Evolutionary conservation across 331 rosid species (phyloP).

Genomic region (Quercus phellos): DNA sequence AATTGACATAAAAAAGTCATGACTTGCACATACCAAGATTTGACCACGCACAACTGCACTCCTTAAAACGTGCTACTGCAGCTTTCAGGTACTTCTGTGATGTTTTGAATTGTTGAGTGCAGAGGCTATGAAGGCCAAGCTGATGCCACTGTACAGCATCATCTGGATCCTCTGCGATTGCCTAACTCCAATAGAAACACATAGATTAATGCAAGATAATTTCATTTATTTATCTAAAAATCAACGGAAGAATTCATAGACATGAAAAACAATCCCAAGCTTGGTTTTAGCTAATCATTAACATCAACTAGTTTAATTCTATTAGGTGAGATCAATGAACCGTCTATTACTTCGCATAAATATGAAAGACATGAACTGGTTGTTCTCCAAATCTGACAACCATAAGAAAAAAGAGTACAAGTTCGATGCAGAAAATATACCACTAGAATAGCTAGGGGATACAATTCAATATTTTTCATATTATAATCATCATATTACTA

Average conservation of each 20-base stretch:
- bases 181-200: constrained; percentile 40
- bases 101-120: constrained; percentile 65
- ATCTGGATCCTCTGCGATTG: constrained; percentile 84
- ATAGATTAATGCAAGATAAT: background rate
- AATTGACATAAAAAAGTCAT: background rate
- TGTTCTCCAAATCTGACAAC: background rate
- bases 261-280: background rate
- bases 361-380: background rate
- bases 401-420: background rate
- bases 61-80: constrained; percentile 61
- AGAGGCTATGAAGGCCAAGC: constrained; percentile 86
- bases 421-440: background rate
- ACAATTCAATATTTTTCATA: background rate
- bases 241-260: background rate
- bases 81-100: constrained; percentile 81
- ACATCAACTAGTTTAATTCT: background rate
- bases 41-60: constrained; percentile 83
- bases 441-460: background rate
- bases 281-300: background rate
- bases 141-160: constrained; percentile 94
- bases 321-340: background rate
- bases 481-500: background rate
- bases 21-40: constrained; percentile 56
- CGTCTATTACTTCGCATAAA: too few species aligned
- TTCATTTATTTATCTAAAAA: background rate